Base-by-base conservation (phyloP, 805 yeast species). In the Wickerhamomyces sydowiorum region DNA sequence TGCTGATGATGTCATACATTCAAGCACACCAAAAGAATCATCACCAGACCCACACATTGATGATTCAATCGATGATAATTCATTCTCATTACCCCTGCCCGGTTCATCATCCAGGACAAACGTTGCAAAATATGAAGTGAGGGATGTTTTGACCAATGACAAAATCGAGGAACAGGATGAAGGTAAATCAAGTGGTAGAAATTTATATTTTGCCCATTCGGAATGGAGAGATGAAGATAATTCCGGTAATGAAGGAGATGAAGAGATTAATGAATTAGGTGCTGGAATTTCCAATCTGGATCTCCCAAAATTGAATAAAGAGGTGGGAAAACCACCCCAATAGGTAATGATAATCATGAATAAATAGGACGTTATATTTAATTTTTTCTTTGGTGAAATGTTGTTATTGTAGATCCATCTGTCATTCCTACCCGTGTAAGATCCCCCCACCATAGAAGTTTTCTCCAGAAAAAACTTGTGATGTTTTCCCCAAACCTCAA, bases 81-180 rank as follows among this genome's bases (percentile, higher is more conserved):
- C 80, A 2, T 75, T 76, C 52, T 73, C 80, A 1, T 51, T 76
- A 39, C 80, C 80, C 33, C 56, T 51, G 48, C 73, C 59, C 39
- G 61, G 63, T 1, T 48, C 54, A 1, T 45, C 55, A 1, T 41
- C 54, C 31, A 32, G 41, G 3, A 30, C 22, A 13, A 34, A 39
- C n/a, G 7, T 18, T 27, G 22, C 8, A 9, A 21, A 31, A 6
- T 10, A 29, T 33, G 13, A 19, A 34, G 28, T 3, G 17, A 29
- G 18, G 19, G 9, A 28, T 12, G 6, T n/a, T 7, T n/a, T n/a
- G 18, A 28, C 15, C 6, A 4, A 14, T n/a, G 9, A 14, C 31
- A 8, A n/a, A 5, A 28, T n/a, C n/a, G 41, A 41, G 15, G 51
- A 43, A 21, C 46, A 44, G 13, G 42, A 36, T 7, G 49, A 41